Conservation (phyloP, 2,329 filamentous ascomycete genomes). For the Ceratocystis destructans region DNA sequence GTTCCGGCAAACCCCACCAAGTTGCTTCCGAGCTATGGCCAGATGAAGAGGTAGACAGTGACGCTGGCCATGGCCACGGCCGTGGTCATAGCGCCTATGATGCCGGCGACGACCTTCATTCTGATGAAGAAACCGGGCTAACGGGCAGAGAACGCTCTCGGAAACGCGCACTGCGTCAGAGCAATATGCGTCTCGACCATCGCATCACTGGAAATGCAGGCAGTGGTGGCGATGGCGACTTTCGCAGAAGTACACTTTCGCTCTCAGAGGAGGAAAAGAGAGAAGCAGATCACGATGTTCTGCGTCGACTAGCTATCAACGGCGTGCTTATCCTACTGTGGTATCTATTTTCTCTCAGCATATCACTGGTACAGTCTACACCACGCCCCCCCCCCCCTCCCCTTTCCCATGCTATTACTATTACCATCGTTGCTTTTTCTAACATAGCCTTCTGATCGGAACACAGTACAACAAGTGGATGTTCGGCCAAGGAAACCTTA, state of each 20-base stretch:
- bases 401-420: background rate
- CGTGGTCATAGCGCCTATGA: conserved; percentile 25
- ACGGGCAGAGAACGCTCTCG: conserved; percentile 58
- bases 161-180: conserved; percentile 50
- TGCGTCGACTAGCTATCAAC: conserved; percentile 59
- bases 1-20: background rate
- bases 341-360: conserved; percentile 84
- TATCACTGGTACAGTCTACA: conserved; percentile 58
- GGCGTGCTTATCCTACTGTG: conserved; percentile 70
- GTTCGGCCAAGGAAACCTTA: conserved; percentile 72
- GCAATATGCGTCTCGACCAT: conserved; percentile 56
- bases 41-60: conserved; percentile 26
- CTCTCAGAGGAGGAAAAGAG: conserved; percentile 60
- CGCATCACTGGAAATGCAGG: conserved; percentile 37
- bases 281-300: conserved; percentile 59
- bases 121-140: conserved; percentile 82
- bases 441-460: conserved; percentile 17
- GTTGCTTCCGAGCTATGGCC: conserved; percentile 19
- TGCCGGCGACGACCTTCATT: conserved; percentile 59
- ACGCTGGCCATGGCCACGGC: conserved; percentile 32
- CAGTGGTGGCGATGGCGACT: background rate
- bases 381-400: too few relatives aligned
- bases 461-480: conserved; percentile 97
- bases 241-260: conserved; percentile 25
- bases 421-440: conserved; percentile 21